Percentiles rank a stretch among this genome's conserved stretches.
These are phyloP conservation scores for Penicillium crustosum DNA, from an alignment of 2,329 filamentous ascomycete species.

Conservation along the genomic window DNA sequence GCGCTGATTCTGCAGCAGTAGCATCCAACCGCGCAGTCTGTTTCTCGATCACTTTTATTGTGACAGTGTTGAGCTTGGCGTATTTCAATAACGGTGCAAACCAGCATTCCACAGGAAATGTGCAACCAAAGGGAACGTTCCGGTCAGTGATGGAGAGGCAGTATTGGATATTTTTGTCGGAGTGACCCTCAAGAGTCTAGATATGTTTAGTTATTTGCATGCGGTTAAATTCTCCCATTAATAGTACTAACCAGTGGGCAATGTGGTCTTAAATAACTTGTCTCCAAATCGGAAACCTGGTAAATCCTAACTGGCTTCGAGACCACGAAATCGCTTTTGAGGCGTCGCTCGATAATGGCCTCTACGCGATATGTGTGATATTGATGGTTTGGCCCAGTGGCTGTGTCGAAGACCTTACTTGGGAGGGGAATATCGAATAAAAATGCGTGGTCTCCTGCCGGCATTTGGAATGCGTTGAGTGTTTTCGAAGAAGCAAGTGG, in stretches of 20 bases:
- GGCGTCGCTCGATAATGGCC: constrained; percentile 15
- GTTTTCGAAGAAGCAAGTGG: constrained; percentile 18
- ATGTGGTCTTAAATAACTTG: neutral
- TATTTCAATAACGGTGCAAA: constrained; percentile 18
- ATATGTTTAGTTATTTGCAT: neutral
- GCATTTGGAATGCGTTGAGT: constrained; percentile 17
- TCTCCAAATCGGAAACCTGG: constrained; percentile 2
- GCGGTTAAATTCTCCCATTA: rapidly evolving
- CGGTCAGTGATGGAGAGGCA: constrained; percentile 18
- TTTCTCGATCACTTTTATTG: constrained; percentile 16
- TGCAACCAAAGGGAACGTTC: constrained; percentile 22
- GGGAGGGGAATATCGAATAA: constrained; percentile 19
- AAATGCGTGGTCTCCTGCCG: constrained; percentile 23
- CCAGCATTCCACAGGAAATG: constrained; percentile 21
- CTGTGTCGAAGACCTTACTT: constrained; percentile 12
- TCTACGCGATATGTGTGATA: constrained; percentile 22
- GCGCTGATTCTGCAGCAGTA: constrained; percentile 19
- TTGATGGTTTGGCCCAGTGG: constrained; percentile 10
- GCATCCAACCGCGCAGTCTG: constrained; percentile 18
- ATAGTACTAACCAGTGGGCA: constrained; percentile 6
- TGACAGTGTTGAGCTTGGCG: constrained; percentile 9
- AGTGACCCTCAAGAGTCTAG: constrained; percentile 14
- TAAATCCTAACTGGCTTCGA: constrained; percentile 20
- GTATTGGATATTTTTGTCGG: constrained; percentile 17
- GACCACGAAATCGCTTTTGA: constrained; percentile 15